Evolutionary conservation across 1,284 basidiomycete species (phyloP), one percentile per base, ranked within the genome.

Genomic region (Naganishia sp.): DNA sequence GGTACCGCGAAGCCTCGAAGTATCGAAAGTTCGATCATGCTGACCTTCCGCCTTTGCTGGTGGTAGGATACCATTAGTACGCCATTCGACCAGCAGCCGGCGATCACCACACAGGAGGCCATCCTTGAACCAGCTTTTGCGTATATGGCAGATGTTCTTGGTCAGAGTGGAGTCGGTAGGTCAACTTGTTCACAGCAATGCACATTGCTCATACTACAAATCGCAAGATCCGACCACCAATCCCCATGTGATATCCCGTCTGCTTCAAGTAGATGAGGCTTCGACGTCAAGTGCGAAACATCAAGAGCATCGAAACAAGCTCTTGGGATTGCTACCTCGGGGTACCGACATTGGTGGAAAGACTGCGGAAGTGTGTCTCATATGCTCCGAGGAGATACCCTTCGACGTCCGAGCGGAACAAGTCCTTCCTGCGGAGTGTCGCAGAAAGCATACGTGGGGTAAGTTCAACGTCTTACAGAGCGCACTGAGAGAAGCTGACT

Each of bases 371-470:
- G 41, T 17, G 13, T 61, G 57, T 23, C 46, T 61, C 21, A 61
- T 61, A 21, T 61, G 57, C n/a, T 50, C 57, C 3, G 57, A 50
- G 25, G 50, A 35, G 13, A 61, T 61, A 13, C 57, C 57, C 2
- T 61, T 61, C 23, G 57, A 39, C 0, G 57, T 61, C 10, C 18
- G 50, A 13, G 39, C 50, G 35, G 32, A 32, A 31, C 47, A 61
- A 25, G 47, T 61, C 11, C 23, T 41, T 10, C 57, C 57, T 35
- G 57, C 47, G 11, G 18, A 42, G 15, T 61, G 57, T 28, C 45
- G 21, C 7, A 61, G 49, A 39, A 51, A 51, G 47, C 57, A 61
- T n/a, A 47, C 50, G 9, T 61, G 57, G 57, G 57, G 57, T 61
- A 42, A 41, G 57, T 61, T 23, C 15, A 2, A n/a, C 18, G 31